Evolutionary conservation across 805 yeast species (phyloP).

Genomic region (Starmerella riodocensis): DNA sequence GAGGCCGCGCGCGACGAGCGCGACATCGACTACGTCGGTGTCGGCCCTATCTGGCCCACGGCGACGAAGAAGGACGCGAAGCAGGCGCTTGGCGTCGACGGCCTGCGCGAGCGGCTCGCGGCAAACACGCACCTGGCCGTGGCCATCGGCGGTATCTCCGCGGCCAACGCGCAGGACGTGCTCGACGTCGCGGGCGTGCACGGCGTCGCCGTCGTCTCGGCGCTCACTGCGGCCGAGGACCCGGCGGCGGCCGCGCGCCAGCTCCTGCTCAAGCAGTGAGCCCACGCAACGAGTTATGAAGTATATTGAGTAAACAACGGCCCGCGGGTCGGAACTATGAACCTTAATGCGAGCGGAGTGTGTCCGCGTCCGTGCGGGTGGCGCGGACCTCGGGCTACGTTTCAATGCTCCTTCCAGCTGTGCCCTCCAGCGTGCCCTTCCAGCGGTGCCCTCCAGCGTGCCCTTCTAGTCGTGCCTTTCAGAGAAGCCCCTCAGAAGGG

Average conservation of each 20-base stretch:
- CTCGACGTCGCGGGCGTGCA: constrained; percentile 38
- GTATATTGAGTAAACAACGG: no score
- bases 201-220: constrained; percentile 85
- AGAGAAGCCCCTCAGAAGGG: no score
- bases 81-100: constrained; percentile 55
- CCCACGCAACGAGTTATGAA: no score
- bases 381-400: no score
- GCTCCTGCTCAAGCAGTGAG: no score
- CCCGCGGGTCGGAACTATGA: no score
- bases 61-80: constrained; percentile 49
- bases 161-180: constrained; percentile 16
- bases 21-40: constrained; percentile 58
- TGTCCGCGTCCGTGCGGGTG: no score
- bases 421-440: no score
- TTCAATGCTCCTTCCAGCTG: no score
- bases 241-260: constrained; percentile 12
- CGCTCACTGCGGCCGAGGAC: constrained; percentile 48
- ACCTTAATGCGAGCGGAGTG: no score
- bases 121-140: constrained; percentile 50
- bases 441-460: no score
- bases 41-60: constrained; percentile 64
- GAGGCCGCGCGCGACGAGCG: constrained; percentile 24
- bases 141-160: constrained; percentile 41
- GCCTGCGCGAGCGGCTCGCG: constrained; percentile 62
- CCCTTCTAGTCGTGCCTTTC: no score